Conservation (phyloP, 2,329 filamentous ascomycete genomes). For the Mycosphaerelloides madeirae region DNA sequence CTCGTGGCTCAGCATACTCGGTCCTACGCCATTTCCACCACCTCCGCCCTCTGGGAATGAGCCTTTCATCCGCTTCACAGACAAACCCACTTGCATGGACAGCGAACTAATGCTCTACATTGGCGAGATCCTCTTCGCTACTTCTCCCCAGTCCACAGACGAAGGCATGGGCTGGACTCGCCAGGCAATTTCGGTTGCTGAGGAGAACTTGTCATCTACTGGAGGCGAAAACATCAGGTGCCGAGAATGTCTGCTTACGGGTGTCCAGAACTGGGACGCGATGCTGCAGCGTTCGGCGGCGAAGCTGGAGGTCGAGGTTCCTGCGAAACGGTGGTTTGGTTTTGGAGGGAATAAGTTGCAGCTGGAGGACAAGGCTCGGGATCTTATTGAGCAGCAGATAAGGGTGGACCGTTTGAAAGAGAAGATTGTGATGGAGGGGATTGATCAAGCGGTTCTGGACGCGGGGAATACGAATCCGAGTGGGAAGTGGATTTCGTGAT, state of each 20-base stretch:
- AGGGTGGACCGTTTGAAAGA: constrained; percentile 22
- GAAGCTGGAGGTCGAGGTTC: constrained; percentile 34
- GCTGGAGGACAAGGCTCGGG: constrained; percentile 17
- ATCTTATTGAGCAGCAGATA: constrained; percentile 14
- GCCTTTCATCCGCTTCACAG: constrained; percentile 57
- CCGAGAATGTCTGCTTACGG: constrained; percentile 69
- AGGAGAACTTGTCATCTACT: constrained; percentile 42
- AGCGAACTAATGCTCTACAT: constrained; percentile 84
- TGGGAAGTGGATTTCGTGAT: constrained; percentile 20
- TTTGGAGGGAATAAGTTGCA: constrained; percentile 16
- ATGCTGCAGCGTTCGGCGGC: constrained; percentile 55
- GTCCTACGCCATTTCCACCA: constrained; percentile 55
- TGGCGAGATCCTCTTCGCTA: constrained; percentile 81
- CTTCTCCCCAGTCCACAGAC: constrained; percentile 36
- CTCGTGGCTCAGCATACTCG: constrained; percentile 27
- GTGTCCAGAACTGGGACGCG: constrained; percentile 73
- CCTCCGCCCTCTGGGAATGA: constrained; percentile 66
- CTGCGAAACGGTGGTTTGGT: constrained; percentile 18
- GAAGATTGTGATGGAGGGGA: constrained; percentile 21
- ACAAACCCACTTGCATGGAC: constrained; percentile 67
- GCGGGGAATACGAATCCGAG: constrained; percentile 23
- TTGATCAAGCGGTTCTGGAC: constrained; percentile 16
- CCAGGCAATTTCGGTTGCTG: constrained; percentile 76
- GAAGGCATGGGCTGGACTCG: constrained; percentile 84
- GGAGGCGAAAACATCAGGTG: constrained; percentile 50